Evolutionary conservation across 2,329 filamentous ascomycete species (phyloP), one percentile per base, ranked within the genome.

Genomic region (Xylariales sp.): DNA sequence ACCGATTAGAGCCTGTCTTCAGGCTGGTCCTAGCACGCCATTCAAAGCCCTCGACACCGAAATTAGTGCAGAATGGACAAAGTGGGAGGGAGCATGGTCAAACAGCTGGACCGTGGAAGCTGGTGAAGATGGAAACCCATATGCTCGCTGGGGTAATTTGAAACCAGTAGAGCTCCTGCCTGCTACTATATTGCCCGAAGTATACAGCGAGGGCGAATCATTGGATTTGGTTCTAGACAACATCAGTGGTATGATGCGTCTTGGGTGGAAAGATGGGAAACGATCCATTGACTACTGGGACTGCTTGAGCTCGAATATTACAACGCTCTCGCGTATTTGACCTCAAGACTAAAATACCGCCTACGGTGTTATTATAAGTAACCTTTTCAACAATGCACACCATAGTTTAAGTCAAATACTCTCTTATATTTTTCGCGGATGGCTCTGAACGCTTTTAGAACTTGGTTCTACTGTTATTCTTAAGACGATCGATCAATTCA

Each of bases 61-160:
- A 11, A 19, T 29, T 17, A 24, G 34, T 29, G 25, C 17, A 8
- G 24, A 37, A 7, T 37, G 34, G 34, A 29, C 29, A 17, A 25
- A 37, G 3, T 37, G 34, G 34, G 11, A 29, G 17, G 34, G 25
- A 18, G 13, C 13, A 29, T 37, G 34, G 34, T 29, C 16, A 4
- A 25, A 37, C 16, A 13, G 12, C 5, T 37, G 34, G 34, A 37
- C 34, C 13, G 29, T 37, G 12, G 34, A 37, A 5, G 34, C 34
- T 11, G 34, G n/a, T n/a, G 8, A 3, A 13, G 34, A 29, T 20
- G 24, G 34, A 6, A 24, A 37, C 12, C 34, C 34, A 11, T 25
- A 37, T 17, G 25, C 17, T 16, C 34, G 24, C 17, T 37, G 34
- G 34, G 24, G 34, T 10, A 12, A 37, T 12, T 29, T 4, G 11